phyloP scores from a whole-genome alignment of 148 eudicot species.

The Silene latifolia region DNA sequence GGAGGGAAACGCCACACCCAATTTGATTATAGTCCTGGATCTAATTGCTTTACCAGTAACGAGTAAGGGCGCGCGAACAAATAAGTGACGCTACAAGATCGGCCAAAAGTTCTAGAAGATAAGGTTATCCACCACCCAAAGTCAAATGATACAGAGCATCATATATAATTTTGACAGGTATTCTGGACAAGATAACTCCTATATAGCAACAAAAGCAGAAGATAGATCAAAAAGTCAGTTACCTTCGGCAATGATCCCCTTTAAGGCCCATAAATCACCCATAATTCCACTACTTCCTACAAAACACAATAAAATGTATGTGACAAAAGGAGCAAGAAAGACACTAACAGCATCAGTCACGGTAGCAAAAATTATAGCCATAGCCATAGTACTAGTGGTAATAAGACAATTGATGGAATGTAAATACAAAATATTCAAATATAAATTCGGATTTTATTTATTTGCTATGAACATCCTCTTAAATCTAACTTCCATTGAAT shows the following conservation, averaged over 20 bases:
- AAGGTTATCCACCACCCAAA: neutral
- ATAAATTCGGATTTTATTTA: too few species aligned
- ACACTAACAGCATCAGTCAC: neutral
- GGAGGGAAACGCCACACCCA: too few species aligned
- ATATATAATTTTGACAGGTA: neutral
- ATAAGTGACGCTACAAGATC: neutral
- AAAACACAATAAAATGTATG: constrained; percentile 13
- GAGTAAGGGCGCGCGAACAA: too few species aligned
- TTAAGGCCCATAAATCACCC: constrained; percentile 99
- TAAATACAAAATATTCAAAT: neutral
- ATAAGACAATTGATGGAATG: neutral
- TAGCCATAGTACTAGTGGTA: neutral
- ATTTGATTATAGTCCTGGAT: too few species aligned
- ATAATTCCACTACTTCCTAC: constrained; percentile 91
- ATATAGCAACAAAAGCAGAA: neutral
- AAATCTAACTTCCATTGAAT: neutral
- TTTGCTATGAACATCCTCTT: neutral
- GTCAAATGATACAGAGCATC: constrained; percentile 1
- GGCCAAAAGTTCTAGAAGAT: neutral
- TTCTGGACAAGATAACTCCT: neutral
- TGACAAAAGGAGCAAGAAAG: constrained; percentile 7
- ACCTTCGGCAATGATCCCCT: constrained; percentile 96
- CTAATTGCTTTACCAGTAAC: too few species aligned
- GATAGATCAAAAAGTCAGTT: constrained; percentile 12
- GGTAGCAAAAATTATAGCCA: neutral